Percentiles rank a stretch among this genome's conserved stretches.
Conservation (phyloP, 225 moss, liverwort and hornwort species). For the Rhytidiadelphus loreus region DNA sequence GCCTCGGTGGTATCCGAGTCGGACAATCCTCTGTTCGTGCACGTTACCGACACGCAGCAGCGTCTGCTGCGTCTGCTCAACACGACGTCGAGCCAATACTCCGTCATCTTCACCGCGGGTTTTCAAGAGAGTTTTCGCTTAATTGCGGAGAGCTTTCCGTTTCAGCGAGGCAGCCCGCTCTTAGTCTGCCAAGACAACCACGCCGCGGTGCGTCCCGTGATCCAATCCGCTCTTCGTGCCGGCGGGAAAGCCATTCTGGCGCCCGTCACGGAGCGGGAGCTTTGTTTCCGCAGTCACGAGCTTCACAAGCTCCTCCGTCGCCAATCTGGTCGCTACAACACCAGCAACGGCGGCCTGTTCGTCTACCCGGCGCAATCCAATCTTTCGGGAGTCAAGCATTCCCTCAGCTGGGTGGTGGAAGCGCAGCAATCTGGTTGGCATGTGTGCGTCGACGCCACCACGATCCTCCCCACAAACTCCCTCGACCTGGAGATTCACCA, state of each 20-base stretch:
- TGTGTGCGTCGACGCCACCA: conserved; percentile 53
- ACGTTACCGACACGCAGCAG: conserved; percentile 63
- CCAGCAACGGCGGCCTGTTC: conserved; percentile 48
- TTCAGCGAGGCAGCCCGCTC: conserved; percentile 63
- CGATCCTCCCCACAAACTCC: conserved; percentile 40
- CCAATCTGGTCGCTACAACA: conserved; percentile 9
- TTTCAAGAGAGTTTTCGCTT: conserved; percentile 52
- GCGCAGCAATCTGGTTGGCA: conserved; percentile 57
- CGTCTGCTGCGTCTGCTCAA: conserved; percentile 57
- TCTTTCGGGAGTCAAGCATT: conserved; percentile 37
- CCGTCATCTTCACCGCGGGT: conserved; percentile 72
- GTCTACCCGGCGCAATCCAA: conserved; percentile 47
- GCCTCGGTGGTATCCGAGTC: background rate
- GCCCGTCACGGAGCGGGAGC: conserved; percentile 48
- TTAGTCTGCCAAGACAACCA: conserved; percentile 83
- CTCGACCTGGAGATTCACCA: conserved; percentile 57
- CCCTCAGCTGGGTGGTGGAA: conserved; percentile 39
- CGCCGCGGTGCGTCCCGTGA: conserved; percentile 46
- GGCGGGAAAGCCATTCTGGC: conserved; percentile 55
- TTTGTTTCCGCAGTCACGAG: conserved; percentile 39
- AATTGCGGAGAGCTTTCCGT: conserved; percentile 63
- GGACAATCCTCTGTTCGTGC: conserved; percentile 23
- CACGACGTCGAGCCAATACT: conserved; percentile 49
- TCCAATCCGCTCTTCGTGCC: conserved; percentile 21
- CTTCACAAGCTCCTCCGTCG: conserved; percentile 48